Base-by-base conservation (phyloP, 495 filamentous ascomycete species). In the Penicillium parvum region DNA sequence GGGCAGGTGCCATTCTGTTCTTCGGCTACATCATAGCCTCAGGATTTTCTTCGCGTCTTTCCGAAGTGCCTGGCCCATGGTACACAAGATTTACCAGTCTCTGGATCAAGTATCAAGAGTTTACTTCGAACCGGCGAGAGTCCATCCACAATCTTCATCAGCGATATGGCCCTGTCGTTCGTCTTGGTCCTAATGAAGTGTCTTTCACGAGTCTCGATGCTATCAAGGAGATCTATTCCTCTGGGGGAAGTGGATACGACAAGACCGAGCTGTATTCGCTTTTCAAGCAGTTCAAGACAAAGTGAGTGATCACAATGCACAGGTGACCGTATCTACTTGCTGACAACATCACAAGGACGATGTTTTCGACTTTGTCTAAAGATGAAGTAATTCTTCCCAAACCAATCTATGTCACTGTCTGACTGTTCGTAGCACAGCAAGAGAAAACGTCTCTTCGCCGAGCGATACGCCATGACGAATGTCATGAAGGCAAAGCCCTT, bases 201-300 rank as follows among this genome's bases (percentile, higher is more conserved):
- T 76, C 75, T 0, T 84, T 86, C 41, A 73, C 75, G 0, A 75
- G 72, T 2, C 45, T 74, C 1, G 63, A 71, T 14, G 80, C 75
- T 0, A 66, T 83, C n/a, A 81, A 77, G 45, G 79, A 83, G 55
- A 84, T 85, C 15, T 85, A 85, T 56, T 68, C 72, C 20, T 77
- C 75, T 0, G 77, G 76, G 1, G 81, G 81, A 0, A 83, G 80
- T 49, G 81, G 81, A 6, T 85, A 81, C 48, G 75, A 83, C 40
- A 85, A 85, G 63, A 84, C 79, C 0, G 78, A 81, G 47, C 81
- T 80, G 40, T 86, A 85, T 61, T 69, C 75, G 28, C 53, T 83
- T 7, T 85, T 85, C 51, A 71, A 64, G 43, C 68, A 81, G 20
- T 82, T 36, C 11, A 40, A 32, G 17, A 37, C 37, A 10, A 41